These are phyloP conservation scores for Chaetoceros muelleri DNA, from an alignment of 108 stramenopile species.

Conservation along the genomic window DNA sequence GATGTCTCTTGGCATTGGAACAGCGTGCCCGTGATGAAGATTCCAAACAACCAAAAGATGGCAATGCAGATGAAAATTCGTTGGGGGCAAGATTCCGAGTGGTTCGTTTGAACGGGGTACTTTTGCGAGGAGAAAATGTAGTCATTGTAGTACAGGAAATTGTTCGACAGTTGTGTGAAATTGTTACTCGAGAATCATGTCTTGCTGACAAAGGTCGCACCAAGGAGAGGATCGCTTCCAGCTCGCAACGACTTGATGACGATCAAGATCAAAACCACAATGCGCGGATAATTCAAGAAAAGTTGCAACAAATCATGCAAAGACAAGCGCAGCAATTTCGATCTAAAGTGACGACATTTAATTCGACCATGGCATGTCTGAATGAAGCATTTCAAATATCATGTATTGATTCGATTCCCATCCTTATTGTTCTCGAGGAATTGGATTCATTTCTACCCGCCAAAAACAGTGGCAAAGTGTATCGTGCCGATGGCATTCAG, in stretches of 20 bases:
- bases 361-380: slow-evolving; percentile 54
- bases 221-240: not conserved
- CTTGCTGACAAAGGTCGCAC: slow-evolving; percentile 3
- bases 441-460: slow-evolving; percentile 55
- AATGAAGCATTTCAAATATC: slow-evolving; percentile 60
- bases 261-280: slow-evolving; percentile 8
- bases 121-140: slow-evolving; percentile 60
- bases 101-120: slow-evolving; percentile 54
- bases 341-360: slow-evolving; percentile 46
- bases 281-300: not conserved
- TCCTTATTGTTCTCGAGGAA: slow-evolving; percentile 67
- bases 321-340: slow-evolving; percentile 26
- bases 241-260: not conserved
- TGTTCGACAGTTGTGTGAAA: slow-evolving; percentile 59
- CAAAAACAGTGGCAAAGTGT: no score
- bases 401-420: slow-evolving; percentile 57
- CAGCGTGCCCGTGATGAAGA: slow-evolving; percentile 8
- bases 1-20: slow-evolving; percentile 38
- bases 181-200: slow-evolving; percentile 25
- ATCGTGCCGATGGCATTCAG: not conserved
- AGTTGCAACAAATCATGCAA: slow-evolving; percentile 3
- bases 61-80: no score
- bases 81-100: no score
- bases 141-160: slow-evolving; percentile 53
- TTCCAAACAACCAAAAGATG: not conserved